Base-by-base conservation (phyloP, 2,329 filamentous ascomycete species). In the Aureobasidium sp. region DNA sequence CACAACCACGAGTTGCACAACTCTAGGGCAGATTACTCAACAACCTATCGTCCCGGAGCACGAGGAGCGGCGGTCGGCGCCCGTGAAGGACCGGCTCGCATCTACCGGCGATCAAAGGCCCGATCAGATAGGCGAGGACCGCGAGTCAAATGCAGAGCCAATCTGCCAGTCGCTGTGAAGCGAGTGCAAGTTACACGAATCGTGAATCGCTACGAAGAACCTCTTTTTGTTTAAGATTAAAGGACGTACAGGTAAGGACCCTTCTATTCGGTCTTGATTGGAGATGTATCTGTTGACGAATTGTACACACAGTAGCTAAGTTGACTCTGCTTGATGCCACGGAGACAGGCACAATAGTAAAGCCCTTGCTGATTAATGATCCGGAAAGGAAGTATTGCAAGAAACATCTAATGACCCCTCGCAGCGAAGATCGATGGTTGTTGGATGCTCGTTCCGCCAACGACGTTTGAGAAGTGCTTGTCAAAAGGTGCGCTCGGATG, bases 141-240 rank as follows among this genome's bases (percentile, higher is more conserved):
- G 41, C 53, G 42, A 37, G 55, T 58, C 31, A 29, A 48, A 22
- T 20, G n/a, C 20, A 39, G 15, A 58, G 42, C 55, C 36, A 58
- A 58, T 58, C 34, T 48, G 22, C 52, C 27, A 57, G 27, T 29
- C 17, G 39, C 37, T 57, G 27, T 57, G 11, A 2, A 36, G 11
- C 7, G 6, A 42, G 15, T 14, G n/a, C 5, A 48, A 58, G 15
- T 39, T 12, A n/a, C 29, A 48, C 20, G 42, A 58, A 37, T 58
- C 55, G 42, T 29, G 15, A 37, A 31, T 56, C 42, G 55, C 12
- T 47, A 39, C 9, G 20, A 47, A 7, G 8, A 39, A 20, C 8
- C 42, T 34, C 22, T 58, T 58, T 47, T 14, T 27, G 20, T 47
- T 58, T 58, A 48, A 58, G 42, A 58, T 58, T 58, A 58, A 29